Evolutionary conservation across 1,139 yeast genomes (phyloP).

Genomic region (Yamadazyma conglobata): DNA sequence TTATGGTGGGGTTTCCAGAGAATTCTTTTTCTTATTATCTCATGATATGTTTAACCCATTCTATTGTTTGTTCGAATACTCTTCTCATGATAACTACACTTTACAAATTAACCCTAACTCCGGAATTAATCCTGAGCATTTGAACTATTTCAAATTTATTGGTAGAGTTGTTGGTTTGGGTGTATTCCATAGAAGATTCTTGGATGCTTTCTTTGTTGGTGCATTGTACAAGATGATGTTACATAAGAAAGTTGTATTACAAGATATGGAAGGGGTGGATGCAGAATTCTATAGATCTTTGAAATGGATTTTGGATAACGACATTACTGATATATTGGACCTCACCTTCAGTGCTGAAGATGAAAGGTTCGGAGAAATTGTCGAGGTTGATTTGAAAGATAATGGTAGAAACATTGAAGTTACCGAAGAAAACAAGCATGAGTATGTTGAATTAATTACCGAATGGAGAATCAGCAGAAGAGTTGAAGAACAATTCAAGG

Average conservation of each 20-base stretch:
- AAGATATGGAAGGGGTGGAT: conserved; percentile 99
- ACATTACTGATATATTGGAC: conserved; percentile 77
- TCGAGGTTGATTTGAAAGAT: conserved; percentile 85
- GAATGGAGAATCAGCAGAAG: conserved; percentile 95
- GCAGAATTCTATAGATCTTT: conserved; percentile 92
- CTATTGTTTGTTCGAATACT: conserved; percentile 93
- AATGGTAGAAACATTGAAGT: conserved; percentile 87
- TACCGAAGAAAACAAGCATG: conserved; percentile 90
- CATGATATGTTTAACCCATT: conserved; percentile 99
- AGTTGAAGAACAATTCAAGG: conserved; percentile 93
- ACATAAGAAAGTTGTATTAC: conserved; percentile 87
- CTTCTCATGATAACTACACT: conserved; percentile 97
- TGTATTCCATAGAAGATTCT: conserved; percentile 94
- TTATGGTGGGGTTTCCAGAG: conserved; percentile 98
- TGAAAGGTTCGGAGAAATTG: conserved; percentile 92
- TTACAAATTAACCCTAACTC: conserved; percentile 96
- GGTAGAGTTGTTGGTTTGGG: conserved; percentile 98
- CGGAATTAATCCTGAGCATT: conserved; percentile 97
- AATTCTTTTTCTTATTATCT: conserved; percentile 89
- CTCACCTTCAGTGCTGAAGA: conserved; percentile 93
- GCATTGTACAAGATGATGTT: conserved; percentile 98
- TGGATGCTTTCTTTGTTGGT: conserved; percentile 97
- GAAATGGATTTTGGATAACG: conserved; percentile 94
- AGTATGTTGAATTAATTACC: conserved; percentile 89
- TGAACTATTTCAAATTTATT: conserved; percentile 94